Base-by-base conservation (phyloP, 164 flowering plant species). In the Dillenia turbinata region DNA sequence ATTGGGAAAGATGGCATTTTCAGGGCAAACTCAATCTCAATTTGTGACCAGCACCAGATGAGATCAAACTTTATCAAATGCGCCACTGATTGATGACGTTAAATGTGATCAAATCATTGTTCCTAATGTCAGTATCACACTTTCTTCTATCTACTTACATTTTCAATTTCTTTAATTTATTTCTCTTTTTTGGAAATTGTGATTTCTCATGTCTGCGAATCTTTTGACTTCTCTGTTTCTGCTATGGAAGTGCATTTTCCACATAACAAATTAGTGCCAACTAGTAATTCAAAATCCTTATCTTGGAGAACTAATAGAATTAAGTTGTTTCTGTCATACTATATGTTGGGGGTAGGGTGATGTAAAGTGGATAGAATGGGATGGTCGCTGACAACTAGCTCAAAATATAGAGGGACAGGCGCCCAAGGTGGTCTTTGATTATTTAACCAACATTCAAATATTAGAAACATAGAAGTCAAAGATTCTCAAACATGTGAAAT, bases 51-150 rank as follows among this genome's bases (percentile, higher is more conserved):
- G 79, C 57, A 63, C 77, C 13, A 85, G 84, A n/a, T 19, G 22
- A 19, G 74, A 72, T 49, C 71, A 69, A 47, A 79, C 71, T 50
- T 73, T 58, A 48, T 73, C 86, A 0, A 76, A 73, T 70, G 78
- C 75, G 8, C 85, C 84, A 1, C 65, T 87, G 50, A 85, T 82
- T 44, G 88, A 89, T 26, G 55, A 73, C 47, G 47, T 74, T 15
- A 86, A 79, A 15, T 7, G 54, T 56, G 71, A 83, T 56, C 91
- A 84, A 71, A 87, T 89, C 59, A 69, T 84, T 44, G 84, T 89
- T 9, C 85, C 96, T 13, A 91, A 89, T 64, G 96, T 89, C 68
- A 72, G 83, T 71, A 47, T 47, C 11, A 8, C 13, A 22, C 9
- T 56, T 52, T 12, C 1, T 44, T 46, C 44, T 12, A 1, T 5